A percentile compares a stretch with the other conserved stretches of the same genome.
These are phyloP conservation scores for Talaromyces funiculosus DNA, from an alignment of 2,329 filamentous ascomycete genomes.

Conservation along the genomic window DNA sequence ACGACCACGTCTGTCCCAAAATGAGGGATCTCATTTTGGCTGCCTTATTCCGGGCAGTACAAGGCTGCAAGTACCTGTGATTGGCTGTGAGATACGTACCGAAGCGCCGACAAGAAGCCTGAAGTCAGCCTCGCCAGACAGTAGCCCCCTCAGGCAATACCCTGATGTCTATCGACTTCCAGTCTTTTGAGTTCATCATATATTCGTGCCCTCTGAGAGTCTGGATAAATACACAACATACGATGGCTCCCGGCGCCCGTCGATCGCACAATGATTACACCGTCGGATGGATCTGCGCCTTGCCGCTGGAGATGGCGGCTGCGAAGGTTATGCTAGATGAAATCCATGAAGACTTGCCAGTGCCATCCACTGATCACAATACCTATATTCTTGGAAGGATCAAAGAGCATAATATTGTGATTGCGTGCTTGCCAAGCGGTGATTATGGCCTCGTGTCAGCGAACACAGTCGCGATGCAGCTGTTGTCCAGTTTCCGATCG, in stretches of 20 bases:
- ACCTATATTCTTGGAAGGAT: not conserved
- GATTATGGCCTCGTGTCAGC: not conserved
- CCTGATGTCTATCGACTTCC: not conserved
- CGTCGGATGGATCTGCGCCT: constrained; percentile 9
- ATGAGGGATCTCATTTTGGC: too few species aligned
- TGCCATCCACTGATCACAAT: not conserved
- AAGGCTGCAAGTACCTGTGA: too few species aligned
- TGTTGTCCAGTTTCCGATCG: not conserved
- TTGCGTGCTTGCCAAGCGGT: not conserved
- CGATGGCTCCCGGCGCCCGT: not conserved
- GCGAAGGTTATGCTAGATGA: constrained; percentile 10
- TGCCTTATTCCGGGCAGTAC: too few species aligned
- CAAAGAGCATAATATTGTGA: not conserved
- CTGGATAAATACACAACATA: not conserved
- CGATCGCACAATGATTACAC: constrained; percentile 9
- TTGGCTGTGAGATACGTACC: not conserved
- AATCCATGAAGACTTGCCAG: constrained; percentile 7
- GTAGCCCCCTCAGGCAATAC: not conserved
- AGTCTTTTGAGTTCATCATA: not conserved
- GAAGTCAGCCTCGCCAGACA: not conserved
- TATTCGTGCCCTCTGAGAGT: not conserved
- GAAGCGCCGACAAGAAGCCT: not conserved
- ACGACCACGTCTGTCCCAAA: too few species aligned
- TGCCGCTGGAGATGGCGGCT: constrained; percentile 10
- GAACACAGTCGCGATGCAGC: not conserved